Base-by-base conservation (phyloP, 352 stramenopile genomes). In the Phytophthora aleatoria region DNA sequence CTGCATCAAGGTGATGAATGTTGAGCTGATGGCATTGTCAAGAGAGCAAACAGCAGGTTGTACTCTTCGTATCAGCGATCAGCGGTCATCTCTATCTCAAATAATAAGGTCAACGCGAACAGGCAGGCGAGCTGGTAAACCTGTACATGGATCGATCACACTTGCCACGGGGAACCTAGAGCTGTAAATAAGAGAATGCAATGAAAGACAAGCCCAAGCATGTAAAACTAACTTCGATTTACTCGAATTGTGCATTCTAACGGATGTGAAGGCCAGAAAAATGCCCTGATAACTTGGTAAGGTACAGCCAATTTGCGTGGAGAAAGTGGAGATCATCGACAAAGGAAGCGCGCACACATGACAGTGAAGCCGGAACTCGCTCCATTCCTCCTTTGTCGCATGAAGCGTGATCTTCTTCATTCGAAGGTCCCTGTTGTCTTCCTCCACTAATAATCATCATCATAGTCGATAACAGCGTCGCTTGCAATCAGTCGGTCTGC, bases 401-500 rank as follows among this genome's bases (percentile, higher is more conserved):
- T 50, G 39, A 36, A 50, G 27, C 51, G 33, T 45, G 31, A 20
- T 47, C 51, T 56, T 76, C 57, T 61, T 71, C 54, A 52, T 44
- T 61, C 42, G 47, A 57, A 66, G 43, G n/a, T 52, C 11, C 24
- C 27, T 51, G 10, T 49, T 16, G 30, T 62, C 39, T 45, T 67
- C 11, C 44, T 48, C 42, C 58, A 55, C 47, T 84, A 86, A 74
- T 79, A 75, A 79, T 83, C 62, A 76, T 87, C 60, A 61, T 83
- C 64, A 65, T 76, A 83, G 50, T 83, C 76, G 53, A 81, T 61
- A 50, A 74, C 55, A 59, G 67, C 57, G 39, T 87, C 78, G 55
- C 78, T 87, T 38, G 76, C 76, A 71, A 84, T 68, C 66, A 88
- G 69, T 45, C 74, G 74, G 44, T 88, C 76, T 56, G 67, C 57